phyloP scores from a whole-genome alignment of 768 basidiomycete species.

The Rossbeevera mucosa region DNA sequence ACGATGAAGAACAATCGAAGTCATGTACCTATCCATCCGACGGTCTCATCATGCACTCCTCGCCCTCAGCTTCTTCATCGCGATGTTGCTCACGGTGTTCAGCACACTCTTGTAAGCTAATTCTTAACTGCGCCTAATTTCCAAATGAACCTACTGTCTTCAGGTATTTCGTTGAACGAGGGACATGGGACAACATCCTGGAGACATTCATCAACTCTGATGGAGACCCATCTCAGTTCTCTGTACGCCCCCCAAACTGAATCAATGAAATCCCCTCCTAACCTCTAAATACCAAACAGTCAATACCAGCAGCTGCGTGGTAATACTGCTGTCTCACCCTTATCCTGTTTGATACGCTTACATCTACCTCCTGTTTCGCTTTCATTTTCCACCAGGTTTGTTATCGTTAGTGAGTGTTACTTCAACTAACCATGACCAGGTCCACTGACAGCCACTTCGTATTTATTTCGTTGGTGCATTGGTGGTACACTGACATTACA shows the following conservation, averaged over 20 bases:
- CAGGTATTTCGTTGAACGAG: slow-evolving; percentile 87
- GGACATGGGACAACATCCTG: slow-evolving; percentile 80
- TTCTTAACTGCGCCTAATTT: background rate
- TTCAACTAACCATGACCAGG: background rate
- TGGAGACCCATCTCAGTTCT: slow-evolving; percentile 77
- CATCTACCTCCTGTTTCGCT: background rate
- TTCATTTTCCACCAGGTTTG: slow-evolving; percentile 44
- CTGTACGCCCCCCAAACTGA: slow-evolving; percentile 39
- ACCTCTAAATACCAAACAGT: slow-evolving; percentile 30
- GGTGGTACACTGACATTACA: background rate
- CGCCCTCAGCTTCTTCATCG: slow-evolving; percentile 83
- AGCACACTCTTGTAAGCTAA: slow-evolving; percentile 70
- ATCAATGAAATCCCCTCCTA: background rate
- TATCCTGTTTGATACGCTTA: background rate
- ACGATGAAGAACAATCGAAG: slow-evolving; percentile 68
- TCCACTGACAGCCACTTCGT: background rate
- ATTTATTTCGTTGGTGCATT: background rate
- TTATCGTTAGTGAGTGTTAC: slow-evolving; percentile 64
- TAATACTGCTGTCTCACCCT: slow-evolving; percentile 31
- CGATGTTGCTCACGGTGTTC: slow-evolving; percentile 83
- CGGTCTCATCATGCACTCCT: slow-evolving; percentile 83
- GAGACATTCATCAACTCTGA: slow-evolving; percentile 81
- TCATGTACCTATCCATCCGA: slow-evolving; percentile 87
- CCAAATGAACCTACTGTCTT: background rate
- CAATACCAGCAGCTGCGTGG: slow-evolving; percentile 77